Base-by-base conservation (phyloP, 176 grass and related monocot species). In the Oropetium thomaeum region DNA sequence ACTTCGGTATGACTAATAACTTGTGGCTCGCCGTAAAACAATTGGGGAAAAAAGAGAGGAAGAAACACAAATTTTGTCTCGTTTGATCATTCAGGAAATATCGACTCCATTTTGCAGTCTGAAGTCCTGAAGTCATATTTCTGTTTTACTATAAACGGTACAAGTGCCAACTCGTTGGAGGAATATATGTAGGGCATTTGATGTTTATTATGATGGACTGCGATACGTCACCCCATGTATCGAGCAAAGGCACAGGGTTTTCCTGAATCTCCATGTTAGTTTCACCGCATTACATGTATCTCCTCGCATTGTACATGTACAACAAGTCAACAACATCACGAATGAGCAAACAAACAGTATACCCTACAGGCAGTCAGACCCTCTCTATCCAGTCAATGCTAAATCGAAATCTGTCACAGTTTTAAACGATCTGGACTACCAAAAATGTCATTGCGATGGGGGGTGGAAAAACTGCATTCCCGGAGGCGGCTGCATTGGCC, bases 401-500 rank as follows among this genome's bases (percentile, higher is more conserved):
- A 79, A 83, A 80, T 77, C 40, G 69, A 71, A 62, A 86, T 75
- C 74, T 83, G 58, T 70, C 45, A 23, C 52, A 38, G 75, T 82
- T 82, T 82, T 30, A 86, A 82, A 19, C 70, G 62, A 39, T 62
- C 30, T 74, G 31, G 27, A 34, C 81, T 81, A 85, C 65, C 81
- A 78, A 78, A 81, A 81, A 67, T 85, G 75, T 93, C 83, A 89
- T 65, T 87, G 75, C 78, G 75, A 85, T 40, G 86, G 84, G 75
- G 89, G 86, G 55, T 87, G 89, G 60, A 95, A 99, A 69, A 88
- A 99, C 32, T 83, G 78, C 87, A 95, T 95, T 59, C 95, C 84
- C 61, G 89, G 83, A 52, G 90, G 83, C 1, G 89, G 77, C 62
- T 97, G 93, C 83, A 93, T 77, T 17, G 88, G 88, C 70, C 90